A percentile compares a stretch with the other conserved stretches of the same genome.
phyloP scores from a whole-genome alignment of 805 yeast species.

The Candida ortonii region DNA sequence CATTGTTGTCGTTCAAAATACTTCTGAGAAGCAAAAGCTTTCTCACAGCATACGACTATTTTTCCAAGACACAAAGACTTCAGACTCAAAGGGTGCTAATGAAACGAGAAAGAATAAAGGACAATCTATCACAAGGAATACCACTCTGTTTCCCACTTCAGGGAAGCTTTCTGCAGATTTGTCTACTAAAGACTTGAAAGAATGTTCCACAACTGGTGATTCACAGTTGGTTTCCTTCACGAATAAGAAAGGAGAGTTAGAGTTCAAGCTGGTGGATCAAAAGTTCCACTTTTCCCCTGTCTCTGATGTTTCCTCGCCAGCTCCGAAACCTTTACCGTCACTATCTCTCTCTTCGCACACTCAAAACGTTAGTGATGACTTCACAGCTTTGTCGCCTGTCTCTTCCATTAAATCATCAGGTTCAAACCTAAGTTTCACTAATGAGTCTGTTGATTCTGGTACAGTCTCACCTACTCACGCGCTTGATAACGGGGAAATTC shows the following conservation, averaged over 20 bases:
- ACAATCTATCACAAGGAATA: too few relatives aligned
- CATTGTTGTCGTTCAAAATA: too few relatives aligned
- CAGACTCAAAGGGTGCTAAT: too few relatives aligned
- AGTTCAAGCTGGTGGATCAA: slow-evolving; percentile 51
- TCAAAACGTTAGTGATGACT: slow-evolving; percentile 14
- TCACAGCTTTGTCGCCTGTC: slow-evolving; percentile 32
- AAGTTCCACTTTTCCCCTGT: slow-evolving; percentile 29
- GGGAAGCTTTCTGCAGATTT: slow-evolving; percentile 15
- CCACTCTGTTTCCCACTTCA: slow-evolving; percentile 14
- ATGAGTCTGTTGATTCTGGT: slow-evolving; percentile 19
- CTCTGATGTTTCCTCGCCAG: slow-evolving; percentile 25
- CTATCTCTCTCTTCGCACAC: too few relatives aligned
- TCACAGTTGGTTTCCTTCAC: slow-evolving; percentile 51
- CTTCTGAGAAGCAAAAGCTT: too few relatives aligned
- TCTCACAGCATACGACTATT: too few relatives aligned
- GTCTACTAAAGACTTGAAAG: slow-evolving; percentile 20
- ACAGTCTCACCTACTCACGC: too few relatives aligned
- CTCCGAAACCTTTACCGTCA: too few relatives aligned
- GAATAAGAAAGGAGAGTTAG: slow-evolving; percentile 52
- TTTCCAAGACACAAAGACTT: too few relatives aligned
- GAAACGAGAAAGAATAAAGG: too few relatives aligned
- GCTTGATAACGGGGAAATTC: not conserved
- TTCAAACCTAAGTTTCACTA: slow-evolving; percentile 14
- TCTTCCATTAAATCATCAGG: slow-evolving; percentile 31
- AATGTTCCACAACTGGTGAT: slow-evolving; percentile 46